Evolutionary conservation across 2,329 filamentous ascomycete species (phyloP), one percentile per base, ranked within the genome.

Genomic region (Xylariaceae sp.): DNA sequence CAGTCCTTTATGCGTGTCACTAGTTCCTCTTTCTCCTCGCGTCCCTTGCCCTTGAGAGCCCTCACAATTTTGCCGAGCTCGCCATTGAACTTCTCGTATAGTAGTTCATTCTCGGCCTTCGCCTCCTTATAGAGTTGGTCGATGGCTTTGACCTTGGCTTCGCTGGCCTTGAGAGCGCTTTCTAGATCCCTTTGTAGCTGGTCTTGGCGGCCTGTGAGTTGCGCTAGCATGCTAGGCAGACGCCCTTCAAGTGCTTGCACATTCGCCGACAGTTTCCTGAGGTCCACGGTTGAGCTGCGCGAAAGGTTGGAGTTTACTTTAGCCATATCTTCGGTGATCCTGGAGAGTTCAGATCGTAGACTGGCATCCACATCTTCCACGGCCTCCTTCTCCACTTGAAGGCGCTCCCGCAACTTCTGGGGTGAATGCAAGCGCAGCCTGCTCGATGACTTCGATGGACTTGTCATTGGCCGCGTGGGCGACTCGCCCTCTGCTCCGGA

Each of bases 1-100:
- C 83, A 80, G 60, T 90, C 88, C 62, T 81, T 86, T 56, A 96
- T 70, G 67, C 84, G 83, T 37, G 74, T 74, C 66, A 91, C 79
- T 56, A 96, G 72, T 64, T 92, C 89, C 64, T 91, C 88, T 64
- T 89, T 88, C 8, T 89, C 89, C 42, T 89, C 87, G 47, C 87
- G 86, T 3, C 83, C 82, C 61, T 86, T 86, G 57, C 81, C 81
- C 69, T 83, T 84, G 47, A 94, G 78, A 41, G 86, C 88, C 69
- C 84, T 87, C 43, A 91, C 78, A 57, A 96, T 88, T 74, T 88
- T 90, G 63, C 83, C 87, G 47, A 97, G 74, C 72, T 96, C 92
- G n/a, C 84, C 82, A 65, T 96, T 96, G 76, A 96, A 96, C 57
- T 86, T 86, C 62, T 92, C 88, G 70, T 96, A 96, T 53, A 97